Conservation (phyloP, 139 green algal species). For the Gonium pectorale region DNA sequence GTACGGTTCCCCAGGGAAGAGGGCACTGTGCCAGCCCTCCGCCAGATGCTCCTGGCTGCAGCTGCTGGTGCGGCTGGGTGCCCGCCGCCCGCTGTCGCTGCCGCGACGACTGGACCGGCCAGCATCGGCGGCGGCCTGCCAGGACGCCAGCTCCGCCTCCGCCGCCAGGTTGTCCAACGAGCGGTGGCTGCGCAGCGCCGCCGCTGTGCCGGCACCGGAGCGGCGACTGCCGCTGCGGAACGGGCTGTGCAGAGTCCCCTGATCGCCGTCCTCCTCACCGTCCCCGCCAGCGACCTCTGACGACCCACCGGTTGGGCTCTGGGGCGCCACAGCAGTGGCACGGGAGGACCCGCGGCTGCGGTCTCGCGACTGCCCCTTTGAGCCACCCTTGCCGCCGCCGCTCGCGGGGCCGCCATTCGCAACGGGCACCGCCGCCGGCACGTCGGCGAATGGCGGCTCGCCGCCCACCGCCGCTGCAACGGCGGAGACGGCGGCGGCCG, state of each 20-base stretch:
- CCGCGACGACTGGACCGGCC: neutral
- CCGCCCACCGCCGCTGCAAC: neutral
- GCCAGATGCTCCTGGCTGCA: constrained; percentile 31
- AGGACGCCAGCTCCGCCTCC: constrained; percentile 24
- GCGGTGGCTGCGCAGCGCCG: neutral
- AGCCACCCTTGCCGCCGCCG: too few species aligned
- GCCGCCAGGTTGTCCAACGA: constrained; percentile 13
- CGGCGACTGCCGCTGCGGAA: neutral
- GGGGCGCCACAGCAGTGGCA: neutral
- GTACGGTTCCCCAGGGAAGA: constrained; percentile 17
- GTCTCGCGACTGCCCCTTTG: too few species aligned
- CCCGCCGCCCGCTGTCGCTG: constrained; percentile 5
- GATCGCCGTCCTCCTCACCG: neutral
- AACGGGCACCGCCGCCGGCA: too few species aligned
- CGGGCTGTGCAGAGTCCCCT: neutral
- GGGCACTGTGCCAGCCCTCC: constrained; percentile 9
- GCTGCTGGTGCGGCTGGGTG: constrained; percentile 40
- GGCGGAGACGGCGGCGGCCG: constrained; percentile 2
- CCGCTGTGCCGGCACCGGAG: neutral
- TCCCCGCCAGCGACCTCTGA: neutral
- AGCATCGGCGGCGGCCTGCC: neutral
- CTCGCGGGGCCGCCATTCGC: too few species aligned
- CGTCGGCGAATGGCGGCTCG: too few species aligned
- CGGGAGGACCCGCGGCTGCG: too few species aligned
- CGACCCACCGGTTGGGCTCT: constrained; percentile 27